Evolutionary conservation across 495 filamentous ascomycete genomes (phyloP).

Genomic region (Penicillium tannophilum): DNA sequence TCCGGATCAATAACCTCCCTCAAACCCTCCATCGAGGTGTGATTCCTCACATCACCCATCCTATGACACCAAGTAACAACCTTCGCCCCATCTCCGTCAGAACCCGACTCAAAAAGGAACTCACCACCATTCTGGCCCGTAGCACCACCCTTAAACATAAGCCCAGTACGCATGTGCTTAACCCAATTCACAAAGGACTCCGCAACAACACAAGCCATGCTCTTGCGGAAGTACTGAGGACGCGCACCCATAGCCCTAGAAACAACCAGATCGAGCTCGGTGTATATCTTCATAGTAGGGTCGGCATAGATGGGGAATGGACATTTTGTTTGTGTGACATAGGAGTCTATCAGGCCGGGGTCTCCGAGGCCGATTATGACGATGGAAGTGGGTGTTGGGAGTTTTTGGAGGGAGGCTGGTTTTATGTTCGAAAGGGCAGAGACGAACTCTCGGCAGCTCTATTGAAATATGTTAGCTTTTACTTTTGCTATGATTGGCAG

Average conservation of each 20-base stretch:
- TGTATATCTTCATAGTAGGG: constrained; percentile 68
- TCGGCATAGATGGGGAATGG: constrained; percentile 84
- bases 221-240: constrained; percentile 67
- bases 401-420: constrained; percentile 42
- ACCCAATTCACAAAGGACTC: constrained; percentile 59
- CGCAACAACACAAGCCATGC: constrained; percentile 45
- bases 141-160: constrained; percentile 67
- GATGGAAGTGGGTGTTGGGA: constrained; percentile 64
- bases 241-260: constrained; percentile 61
- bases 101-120: constrained; percentile 67
- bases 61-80: constrained; percentile 77
- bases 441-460: constrained; percentile 69
- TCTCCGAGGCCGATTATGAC: constrained; percentile 78
- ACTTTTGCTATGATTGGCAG: background rate
- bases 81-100: constrained; percentile 45
- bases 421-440: constrained; percentile 61
- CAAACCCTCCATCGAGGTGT: constrained; percentile 68
- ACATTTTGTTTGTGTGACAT: constrained; percentile 62
- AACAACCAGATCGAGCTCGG: constrained; percentile 68
- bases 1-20: constrained; percentile 54
- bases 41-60: constrained; percentile 79
- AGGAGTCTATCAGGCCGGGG: constrained; percentile 70
- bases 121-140: constrained; percentile 78
- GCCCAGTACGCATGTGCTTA: constrained; percentile 50
- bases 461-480: constrained; percentile 31